Evolutionary conservation across 2,329 filamentous ascomycete species (phyloP).

Genomic region (Akanthomyces dipterigenus): DNA sequence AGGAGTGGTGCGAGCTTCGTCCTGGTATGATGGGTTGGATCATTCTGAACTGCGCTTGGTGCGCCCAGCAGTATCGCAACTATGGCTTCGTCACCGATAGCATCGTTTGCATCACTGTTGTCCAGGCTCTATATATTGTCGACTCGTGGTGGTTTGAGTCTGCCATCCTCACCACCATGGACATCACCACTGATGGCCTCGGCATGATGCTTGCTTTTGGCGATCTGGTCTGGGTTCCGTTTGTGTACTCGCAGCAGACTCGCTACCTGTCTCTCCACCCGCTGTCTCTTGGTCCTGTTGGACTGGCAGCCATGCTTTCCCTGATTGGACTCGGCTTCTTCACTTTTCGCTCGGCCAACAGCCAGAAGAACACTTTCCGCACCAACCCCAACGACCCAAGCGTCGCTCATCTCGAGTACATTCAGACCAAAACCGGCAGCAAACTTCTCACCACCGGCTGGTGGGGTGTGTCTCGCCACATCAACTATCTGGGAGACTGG

Average conservation of each 20-base stretch:
- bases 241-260: slow-evolving; percentile 77
- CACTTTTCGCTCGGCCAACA: slow-evolving; percentile 92
- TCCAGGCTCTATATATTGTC: slow-evolving; percentile 77
- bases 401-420: slow-evolving; percentile 74
- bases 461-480: slow-evolving; percentile 89
- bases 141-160: slow-evolving; percentile 84
- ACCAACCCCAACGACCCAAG: slow-evolving; percentile 75
- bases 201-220: slow-evolving; percentile 93
- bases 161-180: slow-evolving; percentile 86
- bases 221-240: slow-evolving; percentile 88
- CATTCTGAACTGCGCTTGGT: slow-evolving; percentile 74
- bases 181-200: slow-evolving; percentile 88
- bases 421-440: slow-evolving; percentile 76
- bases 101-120: slow-evolving; percentile 69
- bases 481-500: slow-evolving; percentile 97
- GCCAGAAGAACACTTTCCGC: slow-evolving; percentile 90
- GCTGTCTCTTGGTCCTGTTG: slow-evolving; percentile 63
- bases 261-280: slow-evolving; percentile 82
- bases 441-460: slow-evolving; percentile 79
- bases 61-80: slow-evolving; percentile 80
- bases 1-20: slow-evolving; percentile 83
- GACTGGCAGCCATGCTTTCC: slow-evolving; percentile 56
- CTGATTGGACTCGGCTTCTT: slow-evolving; percentile 71
- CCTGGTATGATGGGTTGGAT: slow-evolving; percentile 88
- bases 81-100: slow-evolving; percentile 81